phyloP scores from a whole-genome alignment of 2,329 filamentous ascomycete species.

The Fusarium xylarioides region DNA sequence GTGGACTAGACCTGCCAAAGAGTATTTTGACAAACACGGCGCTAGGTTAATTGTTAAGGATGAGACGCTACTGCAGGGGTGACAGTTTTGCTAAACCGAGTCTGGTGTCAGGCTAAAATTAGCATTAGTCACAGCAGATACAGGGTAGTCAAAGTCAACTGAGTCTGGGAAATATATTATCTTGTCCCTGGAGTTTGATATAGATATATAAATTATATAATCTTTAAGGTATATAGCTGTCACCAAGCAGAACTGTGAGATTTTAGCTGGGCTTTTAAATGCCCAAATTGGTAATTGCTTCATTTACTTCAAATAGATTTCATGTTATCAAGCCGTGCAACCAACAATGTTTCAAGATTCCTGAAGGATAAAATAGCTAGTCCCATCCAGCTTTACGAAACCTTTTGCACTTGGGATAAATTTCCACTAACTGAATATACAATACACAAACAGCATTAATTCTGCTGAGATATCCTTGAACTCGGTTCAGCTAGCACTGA shows the following conservation, averaged over 20 bases:
- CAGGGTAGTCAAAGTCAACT: background rate
- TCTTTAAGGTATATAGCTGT: rapidly evolving
- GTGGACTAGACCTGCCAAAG: background rate
- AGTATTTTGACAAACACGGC: background rate
- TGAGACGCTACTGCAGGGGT: background rate
- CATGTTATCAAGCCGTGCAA: too few relatives aligned
- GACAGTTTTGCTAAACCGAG: background rate
- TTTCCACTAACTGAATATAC: background rate
- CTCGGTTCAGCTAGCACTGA: background rate
- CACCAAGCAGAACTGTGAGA: too few relatives aligned
- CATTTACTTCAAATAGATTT: rapidly evolving
- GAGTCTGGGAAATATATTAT: background rate
- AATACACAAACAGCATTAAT: background rate
- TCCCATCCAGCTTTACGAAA: too few relatives aligned
- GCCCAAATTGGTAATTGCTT: too few relatives aligned
- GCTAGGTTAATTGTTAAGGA: background rate
- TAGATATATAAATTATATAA: rapidly evolving
- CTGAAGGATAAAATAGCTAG: rapidly evolving
- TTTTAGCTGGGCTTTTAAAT: too few relatives aligned
- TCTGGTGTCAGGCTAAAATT: background rate
- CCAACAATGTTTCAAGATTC: too few relatives aligned
- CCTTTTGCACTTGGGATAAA: too few relatives aligned
- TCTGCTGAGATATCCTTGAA: background rate
- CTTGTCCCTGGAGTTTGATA: background rate
- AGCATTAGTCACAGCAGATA: background rate